Evolutionary conservation across 106 monocot species (phyloP).

Genomic region (Phalaenopsis equestris): DNA sequence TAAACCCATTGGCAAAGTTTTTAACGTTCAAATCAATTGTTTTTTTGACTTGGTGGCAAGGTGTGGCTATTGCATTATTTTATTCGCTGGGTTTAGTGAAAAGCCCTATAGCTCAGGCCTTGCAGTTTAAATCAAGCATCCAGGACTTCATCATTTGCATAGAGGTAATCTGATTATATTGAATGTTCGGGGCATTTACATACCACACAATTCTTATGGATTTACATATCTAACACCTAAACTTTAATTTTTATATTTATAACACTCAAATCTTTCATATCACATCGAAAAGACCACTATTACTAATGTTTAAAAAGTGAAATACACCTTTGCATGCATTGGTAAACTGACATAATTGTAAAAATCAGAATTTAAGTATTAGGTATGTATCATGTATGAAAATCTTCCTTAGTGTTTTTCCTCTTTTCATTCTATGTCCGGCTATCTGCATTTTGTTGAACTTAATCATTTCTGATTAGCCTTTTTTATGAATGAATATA

Average conservation of each 20-base stretch:
- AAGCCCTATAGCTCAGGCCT: conserved; percentile 73
- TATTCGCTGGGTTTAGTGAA: conserved; percentile 65
- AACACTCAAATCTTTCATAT: too few relatives aligned
- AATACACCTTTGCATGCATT: too few relatives aligned
- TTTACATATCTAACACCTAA: too few relatives aligned
- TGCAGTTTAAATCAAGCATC: conserved; percentile 80
- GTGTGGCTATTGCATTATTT: conserved; percentile 79
- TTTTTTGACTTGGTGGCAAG: conserved; percentile 98
- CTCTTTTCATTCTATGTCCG: neutral
- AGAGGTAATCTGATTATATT: conserved; percentile 50
- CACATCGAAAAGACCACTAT: too few relatives aligned
- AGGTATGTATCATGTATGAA: too few relatives aligned
- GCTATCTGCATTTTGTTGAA: neutral
- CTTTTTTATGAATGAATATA: neutral
- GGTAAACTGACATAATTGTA: too few relatives aligned
- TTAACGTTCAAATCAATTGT: conserved; percentile 88
- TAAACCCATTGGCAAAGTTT: conserved; percentile 83
- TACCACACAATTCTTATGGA: too few relatives aligned
- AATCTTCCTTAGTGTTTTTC: neutral
- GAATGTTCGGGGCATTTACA: too few relatives aligned
- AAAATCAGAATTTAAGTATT: too few relatives aligned
- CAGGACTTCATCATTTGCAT: conserved; percentile 98
- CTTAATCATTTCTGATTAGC: neutral
- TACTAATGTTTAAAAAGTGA: too few relatives aligned
- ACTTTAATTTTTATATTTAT: too few relatives aligned